phyloP scores from a whole-genome alignment of 2,329 filamentous ascomycete genomes.

The Cryphonectria radicalis region DNA sequence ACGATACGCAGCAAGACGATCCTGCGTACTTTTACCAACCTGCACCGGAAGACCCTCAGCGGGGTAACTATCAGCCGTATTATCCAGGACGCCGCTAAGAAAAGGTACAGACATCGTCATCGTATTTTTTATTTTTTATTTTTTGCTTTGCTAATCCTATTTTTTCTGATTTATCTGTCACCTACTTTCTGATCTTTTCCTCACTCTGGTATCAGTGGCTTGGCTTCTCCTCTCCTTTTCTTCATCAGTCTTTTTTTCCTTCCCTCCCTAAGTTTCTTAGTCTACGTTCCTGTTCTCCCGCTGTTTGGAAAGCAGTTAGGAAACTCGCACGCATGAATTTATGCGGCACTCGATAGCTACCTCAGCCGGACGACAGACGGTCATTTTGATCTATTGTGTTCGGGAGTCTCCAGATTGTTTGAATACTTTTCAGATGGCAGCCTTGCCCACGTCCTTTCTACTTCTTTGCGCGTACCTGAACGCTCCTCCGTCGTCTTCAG shows the following conservation, averaged over 20 bases:
- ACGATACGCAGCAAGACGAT: neutral
- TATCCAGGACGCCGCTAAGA: neutral
- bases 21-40: neutral
- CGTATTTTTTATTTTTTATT: neutral
- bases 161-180: neutral
- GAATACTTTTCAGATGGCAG: neutral
- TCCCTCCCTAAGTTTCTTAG: neutral
- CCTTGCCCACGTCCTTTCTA: neutral
- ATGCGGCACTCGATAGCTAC: neutral
- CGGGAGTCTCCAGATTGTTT: neutral
- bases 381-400: neutral
- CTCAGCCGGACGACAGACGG: neutral
- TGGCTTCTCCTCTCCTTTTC: too few relatives aligned
- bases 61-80: neutral
- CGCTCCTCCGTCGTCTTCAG: neutral
- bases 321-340: neutral
- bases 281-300: neutral
- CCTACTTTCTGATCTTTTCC: neutral
- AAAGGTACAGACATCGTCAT: neutral
- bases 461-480: neutral
- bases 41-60: neutral
- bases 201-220: neutral
- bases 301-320: neutral
- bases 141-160: neutral
- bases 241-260: neutral